Base-by-base conservation (phyloP, 805 yeast species). In the Nakazawaea peltata region DNA sequence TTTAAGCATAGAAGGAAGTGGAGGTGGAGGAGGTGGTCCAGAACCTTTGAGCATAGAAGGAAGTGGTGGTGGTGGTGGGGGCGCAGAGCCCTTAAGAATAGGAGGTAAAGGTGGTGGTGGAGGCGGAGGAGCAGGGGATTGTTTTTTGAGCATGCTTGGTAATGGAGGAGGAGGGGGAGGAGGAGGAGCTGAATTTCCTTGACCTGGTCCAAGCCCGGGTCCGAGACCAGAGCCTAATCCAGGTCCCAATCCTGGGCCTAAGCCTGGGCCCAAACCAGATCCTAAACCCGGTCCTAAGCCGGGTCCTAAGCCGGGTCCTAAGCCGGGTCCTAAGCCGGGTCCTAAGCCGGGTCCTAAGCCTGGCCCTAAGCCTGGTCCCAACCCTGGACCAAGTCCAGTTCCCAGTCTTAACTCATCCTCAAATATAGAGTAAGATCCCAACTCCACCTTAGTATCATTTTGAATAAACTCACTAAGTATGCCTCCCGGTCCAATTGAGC, bases 161-260 rank as follows among this genome's bases (percentile, higher is more conserved):
- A 19, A 34, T 30, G 42, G 44, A 8, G 44, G 42, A 6, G 46
- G 44, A 4, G 35, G 33, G 4, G 41, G 41, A 7, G 39, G 24
- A 2, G 14, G 27, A n/a, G 14, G 9, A n/a, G 7, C 23, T 21
- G 23, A 4, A 12, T n/a, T 14, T 12, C 28, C 28, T 8, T 7
- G 28, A 8, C 28, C 28, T 7, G 16, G 28, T 7, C 28, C 28
- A n/a, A n/a, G 16, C 12, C 28, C 28, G 8, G 16, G 16, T 8
- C 28, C 28, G 13, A n/a, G 16, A 6, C 28, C 28, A n/a, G 16
- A 12, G 13, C 28, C 28, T 26, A n/a, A 26, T 7, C 28, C 28
- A n/a, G 13, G 28, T 26, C 28, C 28, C 12, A n/a, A 26, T 7
- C 28, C 28, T 8, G 13, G 28, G 7, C 28, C 28, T 79, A 86